Evolutionary conservation across 345 rosid species (phyloP).

Genomic region (Gossypium thurberi): DNA sequence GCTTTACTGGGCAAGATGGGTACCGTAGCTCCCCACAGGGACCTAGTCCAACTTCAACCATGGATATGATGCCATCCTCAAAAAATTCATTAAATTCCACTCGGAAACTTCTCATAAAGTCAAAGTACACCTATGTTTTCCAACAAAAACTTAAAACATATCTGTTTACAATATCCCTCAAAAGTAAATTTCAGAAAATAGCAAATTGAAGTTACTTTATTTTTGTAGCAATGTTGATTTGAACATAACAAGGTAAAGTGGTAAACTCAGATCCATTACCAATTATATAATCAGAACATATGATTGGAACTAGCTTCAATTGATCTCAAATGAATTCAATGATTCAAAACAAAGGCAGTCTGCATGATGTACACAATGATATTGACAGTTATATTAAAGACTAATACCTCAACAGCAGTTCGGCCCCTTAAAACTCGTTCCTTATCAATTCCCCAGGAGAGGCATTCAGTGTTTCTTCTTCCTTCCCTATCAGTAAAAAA

Average conservation of each 20-base stretch:
- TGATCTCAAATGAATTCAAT: background rate
- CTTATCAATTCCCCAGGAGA: slow-evolving; percentile 94
- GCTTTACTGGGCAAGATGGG: slow-evolving; percentile 93
- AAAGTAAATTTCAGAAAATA: slow-evolving; percentile 4
- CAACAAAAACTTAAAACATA: slow-evolving; percentile 9
- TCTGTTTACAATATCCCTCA: background rate
- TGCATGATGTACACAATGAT: slow-evolving; percentile 4
- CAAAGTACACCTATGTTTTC: slow-evolving; percentile 78
- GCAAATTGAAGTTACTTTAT: background rate
- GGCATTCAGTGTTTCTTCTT: slow-evolving; percentile 91
- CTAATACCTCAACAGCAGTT: slow-evolving; percentile 89
- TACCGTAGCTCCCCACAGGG: slow-evolving; percentile 93
- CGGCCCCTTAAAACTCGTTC: slow-evolving; percentile 87
- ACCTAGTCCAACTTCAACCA: slow-evolving; percentile 92
- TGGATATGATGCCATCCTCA: slow-evolving; percentile 57
- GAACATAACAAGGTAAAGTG: background rate
- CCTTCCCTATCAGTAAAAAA: slow-evolving; percentile 97
- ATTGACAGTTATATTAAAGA: background rate
- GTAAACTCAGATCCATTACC: background rate
- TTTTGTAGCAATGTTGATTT: background rate
- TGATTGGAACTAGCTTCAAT: background rate
- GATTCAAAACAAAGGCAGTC: background rate
- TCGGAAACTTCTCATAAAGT: slow-evolving; percentile 94
- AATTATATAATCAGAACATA: background rate
- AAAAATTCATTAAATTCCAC: slow-evolving; percentile 73